phyloP scores from a whole-genome alignment of 768 basidiomycete species.

The Boletus fagicola region DNA sequence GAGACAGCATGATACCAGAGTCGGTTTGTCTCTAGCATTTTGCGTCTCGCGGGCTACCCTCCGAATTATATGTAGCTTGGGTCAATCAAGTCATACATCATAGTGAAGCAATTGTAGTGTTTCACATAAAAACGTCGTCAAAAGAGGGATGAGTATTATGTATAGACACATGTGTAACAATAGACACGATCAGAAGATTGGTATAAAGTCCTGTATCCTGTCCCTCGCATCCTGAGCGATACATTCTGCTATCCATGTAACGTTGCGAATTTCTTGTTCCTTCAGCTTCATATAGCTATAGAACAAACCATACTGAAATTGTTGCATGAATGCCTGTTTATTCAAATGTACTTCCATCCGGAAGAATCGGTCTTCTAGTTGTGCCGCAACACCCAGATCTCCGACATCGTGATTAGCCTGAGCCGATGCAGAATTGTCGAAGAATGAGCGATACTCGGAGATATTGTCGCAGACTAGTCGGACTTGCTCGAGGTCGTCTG shows the following conservation, averaged over 20 bases:
- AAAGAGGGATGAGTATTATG: conserved; percentile 3
- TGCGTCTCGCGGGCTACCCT: background rate
- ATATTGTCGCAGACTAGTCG: conserved; percentile 83
- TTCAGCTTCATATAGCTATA: conserved; percentile 91
- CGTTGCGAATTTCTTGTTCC: conserved; percentile 85
- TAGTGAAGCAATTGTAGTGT: background rate
- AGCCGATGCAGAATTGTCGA: conserved; percentile 51
- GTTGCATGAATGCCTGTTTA: conserved; percentile 92
- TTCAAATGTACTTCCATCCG: conserved; percentile 89
- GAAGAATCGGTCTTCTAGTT: conserved; percentile 94
- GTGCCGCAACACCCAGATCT: conserved; percentile 54
- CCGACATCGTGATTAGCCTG: conserved; percentile 37
- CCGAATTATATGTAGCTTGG: background rate
- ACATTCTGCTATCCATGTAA: conserved; percentile 97
- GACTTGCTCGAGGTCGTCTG: conserved; percentile 95
- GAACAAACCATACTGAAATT: conserved; percentile 94
- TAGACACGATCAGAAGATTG: conserved; percentile 62
- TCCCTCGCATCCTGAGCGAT: conserved; percentile 96
- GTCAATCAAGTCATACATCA: background rate
- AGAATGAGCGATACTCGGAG: conserved; percentile 88
- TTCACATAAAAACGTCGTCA: background rate
- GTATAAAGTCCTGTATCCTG: conserved; percentile 93
- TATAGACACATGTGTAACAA: conserved; percentile 1
- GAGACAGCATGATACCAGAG: conserved; percentile 5
- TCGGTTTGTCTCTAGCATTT: background rate